Percentiles rank a stretch among this genome's conserved stretches.
Conservation (phyloP, 495 filamentous ascomycete species). For the Xeromyces bisporus region DNA sequence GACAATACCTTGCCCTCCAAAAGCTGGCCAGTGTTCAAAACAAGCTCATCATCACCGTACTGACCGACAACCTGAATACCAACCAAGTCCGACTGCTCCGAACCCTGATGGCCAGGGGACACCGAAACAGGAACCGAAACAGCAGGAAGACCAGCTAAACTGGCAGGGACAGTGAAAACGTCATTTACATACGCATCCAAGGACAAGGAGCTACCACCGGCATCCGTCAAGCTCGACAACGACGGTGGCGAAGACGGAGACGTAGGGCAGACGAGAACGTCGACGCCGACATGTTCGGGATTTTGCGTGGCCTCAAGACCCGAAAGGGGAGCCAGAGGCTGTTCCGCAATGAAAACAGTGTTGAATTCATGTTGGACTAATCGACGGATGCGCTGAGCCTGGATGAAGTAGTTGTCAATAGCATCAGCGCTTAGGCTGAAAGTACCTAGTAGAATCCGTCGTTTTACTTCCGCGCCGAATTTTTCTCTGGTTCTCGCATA, state of each 20-base stretch:
- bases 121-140: slow-evolving; percentile 59
- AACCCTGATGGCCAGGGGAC: slow-evolving; percentile 8
- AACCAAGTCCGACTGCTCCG: slow-evolving; percentile 22
- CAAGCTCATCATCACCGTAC: slow-evolving; percentile 65
- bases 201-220: slow-evolving; percentile 12
- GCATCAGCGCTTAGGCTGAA: slow-evolving; percentile 82
- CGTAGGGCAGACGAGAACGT: slow-evolving; percentile 79
- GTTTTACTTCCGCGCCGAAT: slow-evolving; percentile 72
- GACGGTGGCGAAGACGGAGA: slow-evolving; percentile 60
- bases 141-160: slow-evolving; percentile 78
- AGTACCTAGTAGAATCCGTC: slow-evolving; percentile 74
- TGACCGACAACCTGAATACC: slow-evolving; percentile 87
- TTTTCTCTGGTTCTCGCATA: slow-evolving; percentile 56
- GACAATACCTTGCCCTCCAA: slow-evolving; percentile 14
- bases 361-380: slow-evolving; percentile 79
- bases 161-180: slow-evolving; percentile 90
- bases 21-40: slow-evolving; percentile 24
- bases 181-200: slow-evolving; percentile 71
- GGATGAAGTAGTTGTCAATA: slow-evolving; percentile 91
- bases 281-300: slow-evolving; percentile 41
- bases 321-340: slow-evolving; percentile 38
- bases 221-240: slow-evolving; percentile 32
- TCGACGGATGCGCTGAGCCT: slow-evolving; percentile 75
- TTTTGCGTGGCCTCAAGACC: slow-evolving; percentile 17
- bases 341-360: slow-evolving; percentile 46